Base-by-base conservation (phyloP, 2,329 filamentous ascomycete genomes). In the Parascedosporium putredinis region DNA sequence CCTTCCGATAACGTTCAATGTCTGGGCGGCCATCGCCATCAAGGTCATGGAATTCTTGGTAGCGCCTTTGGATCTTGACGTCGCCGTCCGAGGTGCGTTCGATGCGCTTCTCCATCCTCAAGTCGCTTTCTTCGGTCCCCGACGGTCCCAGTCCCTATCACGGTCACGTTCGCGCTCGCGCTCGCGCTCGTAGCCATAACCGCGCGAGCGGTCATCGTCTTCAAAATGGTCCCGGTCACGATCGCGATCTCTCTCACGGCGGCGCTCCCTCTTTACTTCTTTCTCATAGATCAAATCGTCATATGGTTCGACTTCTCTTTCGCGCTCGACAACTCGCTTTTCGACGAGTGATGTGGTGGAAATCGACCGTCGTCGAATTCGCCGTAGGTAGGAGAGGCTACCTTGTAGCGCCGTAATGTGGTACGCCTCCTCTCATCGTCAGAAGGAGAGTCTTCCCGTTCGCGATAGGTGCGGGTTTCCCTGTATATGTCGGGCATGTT, bases 1-100 rank as follows among this genome's bases (percentile, higher is more conserved):
- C 79, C 60, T 74, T 75, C 57, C 74, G 74, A 58, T 79, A 80
- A 59, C 71, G 72, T 60, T 83, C 79, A 38, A 81, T 58, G 24
- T 49, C 47, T 10, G 47, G 36, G 47, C 24, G 24, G 16, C 47
- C 47, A 16, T 81, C 75, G 50, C 67, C 69, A 42, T 69, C 68
- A 20, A 49, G 49, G n/a, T 47, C 47, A 18, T 60, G 60, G 16
- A 62, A 56, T 22, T 75, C 72, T 42, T 74, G 72, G 24, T 69
- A 63, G 45, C 69, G 70, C 55, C 74, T 74, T 56, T 81, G 75
- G 53, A 80, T 63, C 49, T 73, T 71, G 31, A 80, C 56, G 22
- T 81, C 76, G 47, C 72, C 71, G 23, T 74, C 71, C 31, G 70
- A 68, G 16, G 65, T 63, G 50, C 63, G 66, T 50, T 67, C 63